Percentiles rank a stretch among this genome's conserved stretches.
Evolutionary conservation across 495 filamentous ascomycete species (phyloP).

Genomic region (Bathelium albidoporum): DNA sequence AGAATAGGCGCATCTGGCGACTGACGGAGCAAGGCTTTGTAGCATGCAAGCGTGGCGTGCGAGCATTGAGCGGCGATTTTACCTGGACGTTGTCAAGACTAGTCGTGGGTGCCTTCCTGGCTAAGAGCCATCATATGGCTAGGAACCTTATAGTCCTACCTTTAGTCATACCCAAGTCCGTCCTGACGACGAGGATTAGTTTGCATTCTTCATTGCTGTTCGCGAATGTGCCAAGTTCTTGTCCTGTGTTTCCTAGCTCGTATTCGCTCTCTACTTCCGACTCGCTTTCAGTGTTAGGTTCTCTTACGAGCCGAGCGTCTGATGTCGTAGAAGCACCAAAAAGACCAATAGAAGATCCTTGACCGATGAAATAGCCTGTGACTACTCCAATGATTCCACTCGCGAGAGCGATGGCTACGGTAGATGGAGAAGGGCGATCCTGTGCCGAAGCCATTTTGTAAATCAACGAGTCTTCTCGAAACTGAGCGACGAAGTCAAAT

Average conservation of each 20-base stretch:
- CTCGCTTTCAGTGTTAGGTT: slow-evolving; percentile 6
- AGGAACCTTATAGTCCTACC: slow-evolving; percentile 40
- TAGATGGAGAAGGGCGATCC: slow-evolving; percentile 28
- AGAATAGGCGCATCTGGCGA: slow-evolving; percentile 55
- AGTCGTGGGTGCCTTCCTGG: no score
- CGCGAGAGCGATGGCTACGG: slow-evolving; percentile 29
- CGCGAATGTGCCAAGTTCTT: slow-evolving; percentile 28
- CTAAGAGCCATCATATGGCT: neutral
- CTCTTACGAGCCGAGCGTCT: neutral
- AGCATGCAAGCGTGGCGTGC: slow-evolving; percentile 95
- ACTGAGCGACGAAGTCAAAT: no score
- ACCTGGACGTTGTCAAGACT: slow-evolving; percentile 41
- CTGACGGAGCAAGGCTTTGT: slow-evolving; percentile 64
- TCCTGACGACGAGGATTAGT: slow-evolving; percentile 81
- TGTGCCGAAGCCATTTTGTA: slow-evolving; percentile 16
- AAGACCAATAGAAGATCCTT: slow-evolving; percentile 31
- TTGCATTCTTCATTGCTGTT: slow-evolving; percentile 71
- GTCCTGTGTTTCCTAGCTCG: slow-evolving; percentile 11
- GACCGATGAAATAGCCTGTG: slow-evolving; percentile 34
- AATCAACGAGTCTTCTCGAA: no score
- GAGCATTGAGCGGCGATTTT: slow-evolving; percentile 95
- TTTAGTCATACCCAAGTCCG: slow-evolving; percentile 93
- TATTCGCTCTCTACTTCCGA: slow-evolving; percentile 25
- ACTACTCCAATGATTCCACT: slow-evolving; percentile 30
- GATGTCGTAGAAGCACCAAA: slow-evolving; percentile 20